Conservation (phyloP, 495 filamentous ascomycete genomes). For the Astrothelium macrocarpum region DNA sequence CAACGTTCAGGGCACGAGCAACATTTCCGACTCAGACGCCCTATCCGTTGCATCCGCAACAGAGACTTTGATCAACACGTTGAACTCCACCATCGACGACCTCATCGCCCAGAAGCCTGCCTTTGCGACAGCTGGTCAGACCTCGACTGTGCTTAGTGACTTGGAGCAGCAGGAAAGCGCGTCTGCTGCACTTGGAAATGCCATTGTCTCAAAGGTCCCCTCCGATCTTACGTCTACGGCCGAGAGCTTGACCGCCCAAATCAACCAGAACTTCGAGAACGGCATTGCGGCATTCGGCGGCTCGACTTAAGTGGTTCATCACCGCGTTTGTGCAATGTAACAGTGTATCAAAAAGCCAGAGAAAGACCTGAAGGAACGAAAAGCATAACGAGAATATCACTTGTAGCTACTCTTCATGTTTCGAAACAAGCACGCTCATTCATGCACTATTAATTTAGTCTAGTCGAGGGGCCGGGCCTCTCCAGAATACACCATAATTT, state of each 20-base stretch:
- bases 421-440: too few species aligned
- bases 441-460: too few species aligned
- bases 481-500: too few species aligned
- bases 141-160: background rate
- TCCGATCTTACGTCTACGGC: background rate
- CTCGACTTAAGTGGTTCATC: too few species aligned
- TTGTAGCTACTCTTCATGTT: too few species aligned
- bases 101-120: background rate
- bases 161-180: background rate
- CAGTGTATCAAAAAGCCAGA: too few species aligned
- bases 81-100: background rate
- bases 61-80: background rate
- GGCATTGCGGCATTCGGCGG: background rate
- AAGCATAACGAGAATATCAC: too few species aligned
- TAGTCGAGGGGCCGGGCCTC: too few species aligned
- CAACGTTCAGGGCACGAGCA: background rate
- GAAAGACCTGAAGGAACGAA: too few species aligned
- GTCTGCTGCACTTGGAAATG: background rate
- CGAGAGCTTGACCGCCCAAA: background rate
- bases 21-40: background rate
- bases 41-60: background rate
- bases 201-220: background rate
- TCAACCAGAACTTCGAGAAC: background rate
- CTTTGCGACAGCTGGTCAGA: background rate
- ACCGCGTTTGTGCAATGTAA: too few species aligned